A percentile compares a stretch with the other conserved stretches of the same genome.
phyloP scores from a whole-genome alignment of 2,329 filamentous ascomycete genomes.

The Rachicladosporium sp. region DNA sequence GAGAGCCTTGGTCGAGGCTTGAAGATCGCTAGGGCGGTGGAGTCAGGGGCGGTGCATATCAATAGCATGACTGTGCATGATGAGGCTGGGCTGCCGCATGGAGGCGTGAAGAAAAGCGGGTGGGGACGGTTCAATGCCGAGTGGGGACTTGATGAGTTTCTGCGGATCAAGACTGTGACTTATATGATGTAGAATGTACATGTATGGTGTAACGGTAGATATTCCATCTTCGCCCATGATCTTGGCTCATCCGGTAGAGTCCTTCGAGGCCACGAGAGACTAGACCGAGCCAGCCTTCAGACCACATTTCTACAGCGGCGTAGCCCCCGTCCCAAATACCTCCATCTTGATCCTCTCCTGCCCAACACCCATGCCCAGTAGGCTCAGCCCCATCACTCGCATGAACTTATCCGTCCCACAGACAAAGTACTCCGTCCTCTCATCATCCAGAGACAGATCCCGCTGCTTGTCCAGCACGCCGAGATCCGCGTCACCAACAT shows the following conservation, averaged over 20 bases:
- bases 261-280: no score
- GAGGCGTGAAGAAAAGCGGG: conserved; percentile 37
- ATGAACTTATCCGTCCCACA: conserved; percentile 64
- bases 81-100: conserved; percentile 35
- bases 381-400: conserved; percentile 42
- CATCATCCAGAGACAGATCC: conserved; percentile 44
- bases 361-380: conserved; percentile 45
- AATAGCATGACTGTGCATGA: conserved; percentile 41
- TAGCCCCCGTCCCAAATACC: conserved; percentile 13
- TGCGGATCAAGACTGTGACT: conserved; percentile 26
- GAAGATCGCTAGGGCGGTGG: conserved; percentile 32
- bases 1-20: conserved; percentile 43
- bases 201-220: no score
- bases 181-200: conserved; percentile 4
- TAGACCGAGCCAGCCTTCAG: no score
- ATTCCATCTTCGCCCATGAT: no score
- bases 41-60: conserved; percentile 49
- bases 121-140: conserved; percentile 33
- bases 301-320: background rate
- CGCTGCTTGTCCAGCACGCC: conserved; percentile 38
- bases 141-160: conserved; percentile 36
- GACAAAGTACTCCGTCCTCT: conserved; percentile 52
- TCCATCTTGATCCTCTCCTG: conserved; percentile 14
- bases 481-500: conserved; percentile 48
- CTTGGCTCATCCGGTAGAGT: no score